A percentile compares a stretch with the other conserved stretches of the same genome.
Evolutionary conservation across 1,139 yeast species (phyloP).

Genomic region (Blastobotrys aristatus): DNA sequence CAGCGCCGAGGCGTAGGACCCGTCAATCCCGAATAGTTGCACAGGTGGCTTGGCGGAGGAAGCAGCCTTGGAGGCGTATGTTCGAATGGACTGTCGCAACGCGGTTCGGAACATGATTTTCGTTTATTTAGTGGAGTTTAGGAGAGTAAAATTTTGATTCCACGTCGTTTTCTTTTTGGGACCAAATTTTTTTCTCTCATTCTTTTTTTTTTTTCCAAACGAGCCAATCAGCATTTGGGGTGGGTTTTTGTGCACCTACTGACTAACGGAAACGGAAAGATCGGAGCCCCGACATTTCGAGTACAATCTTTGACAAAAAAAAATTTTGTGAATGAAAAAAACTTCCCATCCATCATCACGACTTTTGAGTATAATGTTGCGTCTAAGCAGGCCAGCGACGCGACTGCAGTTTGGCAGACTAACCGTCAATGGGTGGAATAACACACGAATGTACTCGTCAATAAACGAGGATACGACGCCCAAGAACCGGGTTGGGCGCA

Average conservation of each 20-base stretch:
- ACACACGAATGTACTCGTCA: background rate
- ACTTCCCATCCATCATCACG: no score
- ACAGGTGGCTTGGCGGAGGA: conserved; percentile 76
- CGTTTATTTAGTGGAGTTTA: background rate
- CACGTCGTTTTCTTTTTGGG: background rate
- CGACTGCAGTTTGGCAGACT: background rate
- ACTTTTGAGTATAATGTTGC: no score
- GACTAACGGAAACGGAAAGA: no score
- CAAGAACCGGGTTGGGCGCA: conserved; percentile 12
- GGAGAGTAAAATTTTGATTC: background rate
- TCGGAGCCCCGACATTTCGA: no score
- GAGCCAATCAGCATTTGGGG: no score
- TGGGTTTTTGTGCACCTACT: no score
- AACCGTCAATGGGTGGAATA: no score
- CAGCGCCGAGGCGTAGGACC: conserved; percentile 94
- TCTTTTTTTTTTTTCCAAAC: no score
- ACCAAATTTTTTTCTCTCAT: background rate
- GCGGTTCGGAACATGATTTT: conserved; percentile 13
- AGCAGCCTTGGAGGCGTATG: conserved; percentile 32
- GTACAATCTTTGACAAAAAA: no score
- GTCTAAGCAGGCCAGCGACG: background rate
- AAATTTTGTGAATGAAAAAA: no score
- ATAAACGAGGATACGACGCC: conserved; percentile 1
- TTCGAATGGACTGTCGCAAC: conserved; percentile 16
- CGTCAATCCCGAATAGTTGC: conserved; percentile 91